Evolutionary conservation across 1,284 basidiomycete genomes (phyloP), one percentile per base, ranked within the genome.

Genomic region (Takashimella koratensis): DNA sequence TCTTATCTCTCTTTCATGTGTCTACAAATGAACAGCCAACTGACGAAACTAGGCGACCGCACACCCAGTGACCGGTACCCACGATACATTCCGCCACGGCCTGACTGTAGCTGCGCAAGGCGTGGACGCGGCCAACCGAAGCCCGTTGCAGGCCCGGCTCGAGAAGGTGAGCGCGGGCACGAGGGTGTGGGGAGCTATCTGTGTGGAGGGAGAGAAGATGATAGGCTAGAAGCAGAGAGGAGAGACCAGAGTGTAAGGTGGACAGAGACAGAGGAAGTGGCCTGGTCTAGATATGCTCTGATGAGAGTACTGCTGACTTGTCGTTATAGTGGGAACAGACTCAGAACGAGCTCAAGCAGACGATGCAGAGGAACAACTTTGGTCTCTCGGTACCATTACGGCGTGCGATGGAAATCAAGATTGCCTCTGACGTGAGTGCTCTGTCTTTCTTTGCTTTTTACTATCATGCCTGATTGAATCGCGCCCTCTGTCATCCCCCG

Each of bases 321-420:
- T n/a, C n/a, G n/a, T n/a, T 22, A 3, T 45, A 96, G 91, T 98
- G 95, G 95, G 86, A 92, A 53, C 85, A 85, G 62, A 94, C 94
- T 4, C 91, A 95, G 72, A 87, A 91, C 71, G 87, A 88, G 72
- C 73, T 94, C 53, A 88, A 88, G 73, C 79, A 96, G 57, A 91
- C 84, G 43, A 79, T 96, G 76, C 84, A 92, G 71, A 83, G 94
- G 51, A 86, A 93, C 75, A 76, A 86, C 39, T 88, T 87, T 68
- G 95, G 95, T 39, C 73, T 98, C 61, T 89, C 90, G 63, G 86
- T 88, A 36, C 95, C 95, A 4, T 83, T 96, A 72, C 83, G 93
- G 43, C 79, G 85, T 54, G 79, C 95, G 65, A 98, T 98, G 95
- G 95, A 98, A 75, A 83, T 93, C 66, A 89, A 88, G 79, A 82